Conservation (phyloP, 1,139 yeast species). For the Saccharomyces hybrid region DNA sequence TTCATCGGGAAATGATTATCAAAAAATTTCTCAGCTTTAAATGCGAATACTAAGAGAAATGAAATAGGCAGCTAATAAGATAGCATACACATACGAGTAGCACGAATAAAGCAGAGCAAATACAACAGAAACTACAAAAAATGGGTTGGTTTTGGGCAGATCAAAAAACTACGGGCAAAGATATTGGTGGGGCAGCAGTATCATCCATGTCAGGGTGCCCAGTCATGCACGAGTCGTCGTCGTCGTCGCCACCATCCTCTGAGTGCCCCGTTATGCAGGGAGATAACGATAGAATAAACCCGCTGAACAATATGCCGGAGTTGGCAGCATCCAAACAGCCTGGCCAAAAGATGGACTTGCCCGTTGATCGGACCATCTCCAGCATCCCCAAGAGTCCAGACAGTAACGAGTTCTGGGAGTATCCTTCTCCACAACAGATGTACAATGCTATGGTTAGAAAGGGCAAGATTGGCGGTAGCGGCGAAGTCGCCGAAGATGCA, state of each 20-base stretch:
- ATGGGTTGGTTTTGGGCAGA: conserved; percentile 91
- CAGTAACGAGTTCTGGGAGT: conserved; percentile 79
- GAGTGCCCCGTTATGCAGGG: conserved; percentile 5
- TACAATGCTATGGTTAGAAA: conserved; percentile 93
- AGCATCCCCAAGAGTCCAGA: conserved; percentile 78
- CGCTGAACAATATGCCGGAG: conserved; percentile 85
- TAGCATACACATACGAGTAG: not conserved
- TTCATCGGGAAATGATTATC: not conserved
- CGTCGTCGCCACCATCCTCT: not conserved
- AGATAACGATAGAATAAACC: conserved; percentile 40
- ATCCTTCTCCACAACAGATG: conserved; percentile 99
- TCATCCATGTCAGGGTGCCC: conserved; percentile 32
- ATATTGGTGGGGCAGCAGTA: conserved; percentile 20
- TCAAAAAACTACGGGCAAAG: conserved; percentile 7
- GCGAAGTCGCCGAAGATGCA: conserved; percentile 80
- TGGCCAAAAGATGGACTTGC: conserved; percentile 70
- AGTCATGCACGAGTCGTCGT: conserved; percentile 30
- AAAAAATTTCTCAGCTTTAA: not conserved
- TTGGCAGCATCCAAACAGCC: conserved; percentile 63
- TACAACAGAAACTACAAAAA: not conserved
- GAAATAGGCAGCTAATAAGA: not conserved
- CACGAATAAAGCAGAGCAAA: not conserved
- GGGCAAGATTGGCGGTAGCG: conserved; percentile 47
- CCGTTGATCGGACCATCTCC: conserved; percentile 78
- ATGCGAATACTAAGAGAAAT: not conserved